phyloP scores from a whole-genome alignment of 805 yeast genomes.

The Yarrowia phangngaensis region DNA sequence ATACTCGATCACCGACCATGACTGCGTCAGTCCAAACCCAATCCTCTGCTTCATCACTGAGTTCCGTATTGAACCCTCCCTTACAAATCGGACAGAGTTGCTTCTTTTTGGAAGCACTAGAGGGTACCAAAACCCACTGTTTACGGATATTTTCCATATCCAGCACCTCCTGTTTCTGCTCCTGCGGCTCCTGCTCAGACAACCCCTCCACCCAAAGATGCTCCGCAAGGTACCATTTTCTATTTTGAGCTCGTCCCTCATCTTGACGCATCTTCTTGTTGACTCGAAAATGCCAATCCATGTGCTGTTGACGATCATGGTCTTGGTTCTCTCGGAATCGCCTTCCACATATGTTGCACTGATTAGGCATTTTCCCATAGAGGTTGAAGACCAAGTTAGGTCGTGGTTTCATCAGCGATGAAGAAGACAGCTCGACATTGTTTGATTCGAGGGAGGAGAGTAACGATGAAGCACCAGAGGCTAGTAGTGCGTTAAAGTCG shows the following conservation, averaged over 20 bases:
- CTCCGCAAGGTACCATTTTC: slow-evolving; percentile 78
- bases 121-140: slow-evolving; percentile 62
- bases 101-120: slow-evolving; percentile 54
- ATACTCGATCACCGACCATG: slow-evolving; percentile 47
- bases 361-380: slow-evolving; percentile 62
- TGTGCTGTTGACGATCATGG: slow-evolving; percentile 53
- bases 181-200: slow-evolving; percentile 50
- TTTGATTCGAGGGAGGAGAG: slow-evolving; percentile 14
- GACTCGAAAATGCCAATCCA: slow-evolving; percentile 95
- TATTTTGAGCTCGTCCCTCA: slow-evolving; percentile 51
- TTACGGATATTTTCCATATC: slow-evolving; percentile 40
- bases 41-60: slow-evolving; percentile 70
- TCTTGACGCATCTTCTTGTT: slow-evolving; percentile 66
- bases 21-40: slow-evolving; percentile 78
- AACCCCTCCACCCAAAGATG: slow-evolving; percentile 69
- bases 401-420: slow-evolving; percentile 37
- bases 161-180: slow-evolving; percentile 29
- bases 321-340: slow-evolving; percentile 50
- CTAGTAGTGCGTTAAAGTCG: slow-evolving; percentile 7
- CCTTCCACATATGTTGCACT: slow-evolving; percentile 87
- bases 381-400: slow-evolving; percentile 41
- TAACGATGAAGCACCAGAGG: slow-evolving; percentile 12
- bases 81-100: slow-evolving; percentile 66
- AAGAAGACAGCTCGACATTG: slow-evolving; percentile 38
- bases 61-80: slow-evolving; percentile 59